phyloP scores from a whole-genome alignment of 2,329 filamentous ascomycete genomes.

The Colletotrichum caudatum region DNA sequence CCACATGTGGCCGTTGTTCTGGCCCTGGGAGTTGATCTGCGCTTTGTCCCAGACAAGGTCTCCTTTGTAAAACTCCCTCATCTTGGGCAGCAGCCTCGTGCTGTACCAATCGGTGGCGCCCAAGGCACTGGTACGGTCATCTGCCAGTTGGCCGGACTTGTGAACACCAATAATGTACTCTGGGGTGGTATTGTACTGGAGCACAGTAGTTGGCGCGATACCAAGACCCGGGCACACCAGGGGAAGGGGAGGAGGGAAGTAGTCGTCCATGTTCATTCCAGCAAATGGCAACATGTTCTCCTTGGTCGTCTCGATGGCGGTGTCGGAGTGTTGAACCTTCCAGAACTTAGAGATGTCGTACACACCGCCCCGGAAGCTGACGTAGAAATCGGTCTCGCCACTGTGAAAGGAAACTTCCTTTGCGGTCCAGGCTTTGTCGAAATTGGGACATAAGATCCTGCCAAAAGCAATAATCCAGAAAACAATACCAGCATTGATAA shows the following conservation, averaged over 20 bases:
- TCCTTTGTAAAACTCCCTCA: conserved; percentile 89
- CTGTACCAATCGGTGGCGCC: conserved; percentile 81
- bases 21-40: conserved; percentile 73
- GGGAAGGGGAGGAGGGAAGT: conserved; percentile 84
- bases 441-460: conserved; percentile 87
- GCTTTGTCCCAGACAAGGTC: conserved; percentile 78
- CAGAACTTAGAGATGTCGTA: conserved; percentile 95
- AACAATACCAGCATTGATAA: conserved; percentile 84
- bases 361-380: conserved; percentile 87
- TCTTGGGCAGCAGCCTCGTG: conserved; percentile 78
- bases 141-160: conserved; percentile 72
- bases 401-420: conserved; percentile 78
- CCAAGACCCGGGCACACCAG: conserved; percentile 81
- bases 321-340: conserved; percentile 86
- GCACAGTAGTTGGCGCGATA: conserved; percentile 63
- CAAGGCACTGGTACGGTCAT: conserved; percentile 69
- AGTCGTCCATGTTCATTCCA: conserved; percentile 83
- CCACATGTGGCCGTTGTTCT: conserved; percentile 79
- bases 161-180: conserved; percentile 71
- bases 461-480: conserved; percentile 96
- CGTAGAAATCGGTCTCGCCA: conserved; percentile 83
- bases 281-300: conserved; percentile 81
- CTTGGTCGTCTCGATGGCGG: conserved; percentile 67
- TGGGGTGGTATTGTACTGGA: conserved; percentile 75
- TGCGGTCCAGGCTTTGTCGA: conserved; percentile 86